phyloP scores from a whole-genome alignment of 306 rosid genomes.

The Echinosophora koreensis region DNA sequence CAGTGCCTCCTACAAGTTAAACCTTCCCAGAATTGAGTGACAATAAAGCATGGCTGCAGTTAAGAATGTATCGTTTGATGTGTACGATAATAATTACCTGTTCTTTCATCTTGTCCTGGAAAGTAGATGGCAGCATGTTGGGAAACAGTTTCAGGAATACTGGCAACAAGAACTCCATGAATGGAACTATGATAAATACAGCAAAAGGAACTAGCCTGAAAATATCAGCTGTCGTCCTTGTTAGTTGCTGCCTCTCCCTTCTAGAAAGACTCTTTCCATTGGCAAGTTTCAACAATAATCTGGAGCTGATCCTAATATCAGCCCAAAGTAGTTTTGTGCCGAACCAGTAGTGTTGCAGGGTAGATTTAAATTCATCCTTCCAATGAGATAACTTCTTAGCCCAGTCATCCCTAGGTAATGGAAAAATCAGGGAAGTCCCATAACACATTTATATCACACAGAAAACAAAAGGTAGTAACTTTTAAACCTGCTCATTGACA shows the following conservation, averaged over 20 bases:
- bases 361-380: slow-evolving; percentile 71
- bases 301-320: slow-evolving; percentile 79
- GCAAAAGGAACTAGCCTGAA: slow-evolving; percentile 90
- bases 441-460: not conserved
- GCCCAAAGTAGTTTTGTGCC: slow-evolving; percentile 83
- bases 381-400: slow-evolving; percentile 75
- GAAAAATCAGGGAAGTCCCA: slow-evolving; percentile 44
- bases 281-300: slow-evolving; percentile 80
- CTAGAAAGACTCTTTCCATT: slow-evolving; percentile 84
- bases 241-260: slow-evolving; percentile 93
- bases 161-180: slow-evolving; percentile 85
- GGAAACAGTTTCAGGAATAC: slow-evolving; percentile 84
- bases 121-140: slow-evolving; percentile 91
- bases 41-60: slow-evolving; percentile 33
- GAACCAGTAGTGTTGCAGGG: slow-evolving; percentile 86
- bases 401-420: slow-evolving; percentile 79
- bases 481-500: slow-evolving; percentile 83
- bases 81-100: slow-evolving; percentile 62
- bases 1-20: slow-evolving; percentile 73
- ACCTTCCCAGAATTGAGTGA: slow-evolving; percentile 46
- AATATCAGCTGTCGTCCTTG: slow-evolving; percentile 86
- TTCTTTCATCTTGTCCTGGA: slow-evolving; percentile 90
- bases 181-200: slow-evolving; percentile 84
- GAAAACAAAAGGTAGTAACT: slow-evolving; percentile 44
- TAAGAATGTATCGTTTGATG: slow-evolving; percentile 30